These are phyloP conservation scores for Diaporthe sp. DNA, from an alignment of 2,329 filamentous ascomycete species.

Conservation along the genomic window DNA sequence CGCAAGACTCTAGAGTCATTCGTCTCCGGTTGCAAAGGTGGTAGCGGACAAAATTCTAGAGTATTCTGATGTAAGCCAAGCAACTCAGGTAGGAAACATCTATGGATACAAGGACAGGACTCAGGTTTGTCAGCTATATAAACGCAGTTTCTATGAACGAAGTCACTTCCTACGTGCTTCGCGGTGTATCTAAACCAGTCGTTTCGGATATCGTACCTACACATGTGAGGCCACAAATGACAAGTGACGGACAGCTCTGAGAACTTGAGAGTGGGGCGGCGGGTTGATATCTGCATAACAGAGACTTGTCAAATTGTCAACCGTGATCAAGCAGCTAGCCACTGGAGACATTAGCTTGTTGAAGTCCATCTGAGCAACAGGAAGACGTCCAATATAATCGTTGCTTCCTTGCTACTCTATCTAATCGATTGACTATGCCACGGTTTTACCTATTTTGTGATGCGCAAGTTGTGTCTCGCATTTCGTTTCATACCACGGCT, in stretches of 20 bases:
- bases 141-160: not conserved
- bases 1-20: no score
- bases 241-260: not conserved
- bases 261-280: not conserved
- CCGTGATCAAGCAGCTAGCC: not conserved
- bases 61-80: not conserved
- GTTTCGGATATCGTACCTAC: not conserved
- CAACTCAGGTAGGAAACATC: not conserved
- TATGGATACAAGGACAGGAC: no score
- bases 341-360: not conserved
- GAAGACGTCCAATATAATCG: not conserved
- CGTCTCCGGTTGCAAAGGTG: not conserved
- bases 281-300: not conserved
- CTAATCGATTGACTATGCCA: not conserved
- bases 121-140: no score
- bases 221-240: not conserved
- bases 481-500: not conserved
- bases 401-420: not conserved
- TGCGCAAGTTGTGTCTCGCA: not conserved
- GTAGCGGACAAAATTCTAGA: no score
- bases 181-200: no score
- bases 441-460: not conserved
- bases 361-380: not conserved
- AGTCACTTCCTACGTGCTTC: not conserved
- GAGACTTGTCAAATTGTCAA: not conserved